Base-by-base conservation (phyloP, 1,284 basidiomycete genomes). In the Cerioporus squamosus region DNA sequence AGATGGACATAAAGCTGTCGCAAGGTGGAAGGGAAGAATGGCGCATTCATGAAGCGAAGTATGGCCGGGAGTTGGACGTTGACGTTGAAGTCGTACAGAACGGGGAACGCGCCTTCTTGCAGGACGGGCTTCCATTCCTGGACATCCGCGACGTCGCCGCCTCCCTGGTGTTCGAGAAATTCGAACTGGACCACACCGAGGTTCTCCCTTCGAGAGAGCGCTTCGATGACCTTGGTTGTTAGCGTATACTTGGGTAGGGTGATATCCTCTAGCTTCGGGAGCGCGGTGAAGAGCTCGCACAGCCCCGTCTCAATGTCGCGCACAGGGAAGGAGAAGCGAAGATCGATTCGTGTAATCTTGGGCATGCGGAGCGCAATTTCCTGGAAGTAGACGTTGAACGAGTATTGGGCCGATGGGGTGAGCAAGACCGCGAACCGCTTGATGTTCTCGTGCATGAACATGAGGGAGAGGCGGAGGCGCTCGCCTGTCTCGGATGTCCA, bases 291-390 rank as follows among this genome's bases (percentile, higher is more conserved):
- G 12, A 86, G 73, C 5, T 70, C 62, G 18, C 73, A 62, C 10
- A 82, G 65, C n/a, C 57, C 57, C 43, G 79, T 70, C 23, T 72
- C 69, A 42, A 82, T 77, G 8, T 67, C 61, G 33, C 59, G 60
- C 22, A 80, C 76, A 1, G 80, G 68, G 26, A 70, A 70, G 0
- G 55, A 22, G 50, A 79, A 75, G 4, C 74, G 73, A 6, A 86
- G 66, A 52, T 82, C 75, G 40, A 88, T 70, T 2, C 70, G 63
- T 0, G 71, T 76, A 24, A 87, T 72, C 29, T 72, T 69, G 0
- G 86, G 84, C 75, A 85, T 84, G 3, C 86, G 78, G 3, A 78
- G 70, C 4, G 73, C 71, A 26, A 87, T 65, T 60, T 87, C 82
- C 43, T 79, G 72, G 60, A 85, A 80, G 59, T 81, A 81, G 0